Evolutionary conservation across 2,329 filamentous ascomycete genomes (phyloP), one percentile per base, ranked within the genome.

Genomic region (Aspergillus chevalieri): DNA sequence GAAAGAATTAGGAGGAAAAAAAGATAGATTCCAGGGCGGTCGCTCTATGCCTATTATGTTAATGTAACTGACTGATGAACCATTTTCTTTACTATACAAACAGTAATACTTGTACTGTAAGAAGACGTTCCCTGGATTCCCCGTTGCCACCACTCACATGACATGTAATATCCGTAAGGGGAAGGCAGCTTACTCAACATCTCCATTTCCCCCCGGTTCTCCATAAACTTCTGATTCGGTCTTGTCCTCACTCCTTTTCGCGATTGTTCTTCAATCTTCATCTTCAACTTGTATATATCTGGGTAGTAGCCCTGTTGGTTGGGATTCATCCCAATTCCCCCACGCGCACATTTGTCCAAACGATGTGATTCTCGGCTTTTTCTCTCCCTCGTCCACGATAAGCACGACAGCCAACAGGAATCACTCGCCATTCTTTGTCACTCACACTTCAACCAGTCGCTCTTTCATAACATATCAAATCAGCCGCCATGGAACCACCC

Each of bases 401-500:
- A 21, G 28, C 12, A 33, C 8, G 30, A n/a, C 15, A 41, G 34
- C 34, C 34, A 36, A 17, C 34, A 36, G 6, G 14, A n/a, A 36
- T n/a, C 34, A 36, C 14, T 36, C 34, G 34, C 34, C 26, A 30
- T 12, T 30, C 26, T 12, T 14, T 36, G 8, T 36, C 34, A n/a
- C 34, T 15, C 8, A 12, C 8, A 26, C 24, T 12, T 30, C 12
- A 30, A 30, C 10, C 5, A 30, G 26, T 30, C 26, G 4, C 26
- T 30, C 4, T 30, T 30, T 30, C 4, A 10, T 30, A 30, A 12
- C 10, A 30, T 30, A 30, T 12, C 26, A 12, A 30, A 12, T 30
- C 9, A 5, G 9, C 6, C 6, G 3, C 30, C 7, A 17, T 55
- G 57, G 56, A 53, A 56, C 43, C 12, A 48, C 53, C n/a, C 52